A percentile compares a stretch with the other conserved stretches of the same genome.
phyloP scores from a whole-genome alignment of 192 early-diverging fungal genomes.

The Linnemannia exigua region DNA sequence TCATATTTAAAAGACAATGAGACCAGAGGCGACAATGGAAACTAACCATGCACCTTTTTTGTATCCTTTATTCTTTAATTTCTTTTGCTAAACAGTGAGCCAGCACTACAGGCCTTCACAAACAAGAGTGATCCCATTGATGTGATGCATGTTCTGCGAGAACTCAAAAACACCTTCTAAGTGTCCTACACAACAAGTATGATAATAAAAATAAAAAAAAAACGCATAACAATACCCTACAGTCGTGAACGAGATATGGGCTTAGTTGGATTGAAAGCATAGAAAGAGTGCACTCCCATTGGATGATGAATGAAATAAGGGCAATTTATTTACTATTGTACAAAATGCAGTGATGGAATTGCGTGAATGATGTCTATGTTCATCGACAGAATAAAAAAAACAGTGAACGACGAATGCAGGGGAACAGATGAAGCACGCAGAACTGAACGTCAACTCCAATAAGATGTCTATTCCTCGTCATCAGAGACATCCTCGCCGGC shows the following conservation, averaged over 20 bases:
- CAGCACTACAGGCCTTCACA: conserved; percentile 66
- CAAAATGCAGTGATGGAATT: background rate
- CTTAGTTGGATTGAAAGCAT: background rate
- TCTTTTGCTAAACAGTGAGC: conserved; percentile 55
- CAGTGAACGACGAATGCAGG: background rate
- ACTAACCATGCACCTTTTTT: background rate
- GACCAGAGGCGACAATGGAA: background rate
- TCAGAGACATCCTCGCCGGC: conserved; percentile 55
- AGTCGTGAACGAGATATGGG: no score
- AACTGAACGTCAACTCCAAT: background rate
- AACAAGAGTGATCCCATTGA: conserved; percentile 76
- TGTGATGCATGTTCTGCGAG: conserved; percentile 79
- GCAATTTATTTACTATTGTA: conserved; percentile 4
- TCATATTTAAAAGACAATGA: background rate
- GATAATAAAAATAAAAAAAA: conserved; percentile 12
- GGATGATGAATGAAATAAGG: background rate
- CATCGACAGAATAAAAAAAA: background rate
- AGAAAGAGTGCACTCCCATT: no score
- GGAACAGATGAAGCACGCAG: background rate
- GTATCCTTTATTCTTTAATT: background rate
- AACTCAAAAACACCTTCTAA: conserved; percentile 70
- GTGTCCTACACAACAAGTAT: background rate
- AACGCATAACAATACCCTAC: background rate
- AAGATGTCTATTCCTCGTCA: conserved; percentile 29
- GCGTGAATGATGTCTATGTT: background rate